These are phyloP conservation scores for Meripilus lineatus DNA, from an alignment of 1,284 basidiomycete genomes.

Conservation along the genomic window DNA sequence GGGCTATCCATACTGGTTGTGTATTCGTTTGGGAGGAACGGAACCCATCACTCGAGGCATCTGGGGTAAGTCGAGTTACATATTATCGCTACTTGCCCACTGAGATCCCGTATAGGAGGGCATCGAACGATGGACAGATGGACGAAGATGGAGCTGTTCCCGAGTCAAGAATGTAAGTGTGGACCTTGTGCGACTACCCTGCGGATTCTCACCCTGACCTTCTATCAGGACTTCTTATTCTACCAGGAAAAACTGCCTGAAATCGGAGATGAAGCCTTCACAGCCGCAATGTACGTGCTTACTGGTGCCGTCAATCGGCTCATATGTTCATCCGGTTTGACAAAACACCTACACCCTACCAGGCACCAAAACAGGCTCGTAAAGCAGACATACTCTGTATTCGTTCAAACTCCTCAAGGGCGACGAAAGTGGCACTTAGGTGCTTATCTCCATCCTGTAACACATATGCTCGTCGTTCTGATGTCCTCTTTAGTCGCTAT, in stretches of 20 bases:
- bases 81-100: too few relatives aligned
- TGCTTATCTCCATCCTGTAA: conserved; percentile 31
- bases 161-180: conserved; percentile 64
- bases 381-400: conserved; percentile 79
- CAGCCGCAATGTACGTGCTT: conserved; percentile 18
- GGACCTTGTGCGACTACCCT: conserved; percentile 1
- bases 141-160: conserved; percentile 65
- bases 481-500: conserved; percentile 5
- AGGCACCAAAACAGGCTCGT: conserved; percentile 47
- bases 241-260: conserved; percentile 37
- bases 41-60: conserved; percentile 31
- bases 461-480: not conserved
- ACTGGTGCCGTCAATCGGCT: not conserved
- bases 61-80: conserved; percentile 29
- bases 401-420: conserved; percentile 54
- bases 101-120: conserved; percentile 36
- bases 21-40: conserved; percentile 46
- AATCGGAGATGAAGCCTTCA: conserved; percentile 22
- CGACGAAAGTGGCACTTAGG: conserved; percentile 77
- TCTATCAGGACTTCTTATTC: conserved; percentile 32
- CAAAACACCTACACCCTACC: not conserved
- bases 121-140: conserved; percentile 65
- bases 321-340: not conserved
- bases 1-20: conserved; percentile 36
- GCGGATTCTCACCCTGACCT: conserved; percentile 8